Conservation (phyloP, 2,329 filamentous ascomycete genomes). For the Epichloe elymi region DNA sequence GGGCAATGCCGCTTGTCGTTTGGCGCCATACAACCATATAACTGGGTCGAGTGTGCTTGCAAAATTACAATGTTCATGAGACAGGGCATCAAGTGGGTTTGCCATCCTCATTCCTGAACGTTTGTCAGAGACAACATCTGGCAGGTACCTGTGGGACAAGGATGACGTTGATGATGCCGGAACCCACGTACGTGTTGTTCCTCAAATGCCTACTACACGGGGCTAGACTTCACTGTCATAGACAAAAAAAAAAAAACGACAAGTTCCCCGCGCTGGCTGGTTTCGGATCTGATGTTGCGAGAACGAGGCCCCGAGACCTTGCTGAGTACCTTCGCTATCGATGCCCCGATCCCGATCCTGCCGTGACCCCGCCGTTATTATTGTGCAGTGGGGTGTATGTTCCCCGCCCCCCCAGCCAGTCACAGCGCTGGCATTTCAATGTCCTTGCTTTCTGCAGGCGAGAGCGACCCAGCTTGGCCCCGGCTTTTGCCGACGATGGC, state of each 20-base stretch:
- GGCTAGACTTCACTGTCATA: not conserved
- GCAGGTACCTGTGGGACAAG: no score
- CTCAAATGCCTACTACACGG: not conserved
- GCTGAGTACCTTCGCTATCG: not conserved
- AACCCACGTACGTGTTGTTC: no score
- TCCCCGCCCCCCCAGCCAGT: not conserved
- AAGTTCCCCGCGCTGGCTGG: not conserved
- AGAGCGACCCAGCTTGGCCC: slow-evolving; percentile 3
- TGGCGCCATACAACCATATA: no score
- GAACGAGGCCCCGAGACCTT: not conserved
- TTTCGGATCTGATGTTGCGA: not conserved
- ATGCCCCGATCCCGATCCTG: not conserved
- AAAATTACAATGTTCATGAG: no score
- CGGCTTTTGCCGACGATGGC: slow-evolving; percentile 13
- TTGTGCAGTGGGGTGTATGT: no score
- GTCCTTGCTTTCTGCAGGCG: not conserved
- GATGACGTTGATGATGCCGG: no score
- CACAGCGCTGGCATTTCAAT: not conserved
- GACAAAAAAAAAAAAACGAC: no score
- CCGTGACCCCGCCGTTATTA: slow-evolving; percentile 19
- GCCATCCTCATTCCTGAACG: no score
- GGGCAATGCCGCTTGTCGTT: no score
- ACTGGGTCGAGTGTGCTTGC: no score
- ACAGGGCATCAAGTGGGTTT: no score
- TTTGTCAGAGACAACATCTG: no score